Percentiles rank a stretch among this genome's conserved stretches.
phyloP scores from a whole-genome alignment of 2,329 filamentous ascomycete species.

The Claviceps quebecensis region DNA sequence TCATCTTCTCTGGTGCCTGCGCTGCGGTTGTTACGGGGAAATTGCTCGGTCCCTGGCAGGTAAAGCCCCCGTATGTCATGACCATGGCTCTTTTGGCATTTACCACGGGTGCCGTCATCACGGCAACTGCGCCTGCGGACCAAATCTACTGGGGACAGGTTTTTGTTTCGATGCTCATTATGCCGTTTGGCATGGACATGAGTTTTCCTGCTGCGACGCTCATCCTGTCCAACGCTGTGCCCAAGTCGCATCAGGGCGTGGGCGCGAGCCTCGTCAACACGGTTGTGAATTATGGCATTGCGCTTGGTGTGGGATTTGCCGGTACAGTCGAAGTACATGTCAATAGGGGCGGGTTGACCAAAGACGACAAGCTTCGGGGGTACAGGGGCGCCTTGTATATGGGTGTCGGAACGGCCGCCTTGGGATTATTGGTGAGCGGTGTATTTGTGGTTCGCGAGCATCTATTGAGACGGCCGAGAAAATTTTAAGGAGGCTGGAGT shows the following conservation, averaged over 20 bases:
- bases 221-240: constrained; percentile 40
- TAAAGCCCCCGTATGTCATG: constrained; percentile 27
- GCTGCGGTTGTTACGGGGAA: constrained; percentile 31
- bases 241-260: constrained; percentile 31
- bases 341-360: constrained; percentile 10
- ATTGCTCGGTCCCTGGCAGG: constrained; percentile 23
- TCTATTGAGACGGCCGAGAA: background rate
- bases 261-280: constrained; percentile 45
- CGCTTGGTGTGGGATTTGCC: constrained; percentile 50
- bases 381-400: constrained; percentile 15
- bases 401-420: constrained; percentile 22
- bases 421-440: constrained; percentile 9
- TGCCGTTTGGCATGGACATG: constrained; percentile 53
- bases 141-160: constrained; percentile 52
- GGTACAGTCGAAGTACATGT: constrained; percentile 43
- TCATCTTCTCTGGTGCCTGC: constrained; percentile 27
- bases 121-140: constrained; percentile 32
- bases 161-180: constrained; percentile 44
- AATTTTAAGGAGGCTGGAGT: too few relatives aligned
- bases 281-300: constrained; percentile 55
- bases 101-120: constrained; percentile 26
- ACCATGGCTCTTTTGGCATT: constrained; percentile 30
- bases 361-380: constrained; percentile 6
- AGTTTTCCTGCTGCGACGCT: constrained; percentile 48
- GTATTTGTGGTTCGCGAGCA: constrained; percentile 3